These are phyloP conservation scores for Aspergillus spinulosporus DNA, from an alignment of 2,329 filamentous ascomycete genomes.

Conservation along the genomic window DNA sequence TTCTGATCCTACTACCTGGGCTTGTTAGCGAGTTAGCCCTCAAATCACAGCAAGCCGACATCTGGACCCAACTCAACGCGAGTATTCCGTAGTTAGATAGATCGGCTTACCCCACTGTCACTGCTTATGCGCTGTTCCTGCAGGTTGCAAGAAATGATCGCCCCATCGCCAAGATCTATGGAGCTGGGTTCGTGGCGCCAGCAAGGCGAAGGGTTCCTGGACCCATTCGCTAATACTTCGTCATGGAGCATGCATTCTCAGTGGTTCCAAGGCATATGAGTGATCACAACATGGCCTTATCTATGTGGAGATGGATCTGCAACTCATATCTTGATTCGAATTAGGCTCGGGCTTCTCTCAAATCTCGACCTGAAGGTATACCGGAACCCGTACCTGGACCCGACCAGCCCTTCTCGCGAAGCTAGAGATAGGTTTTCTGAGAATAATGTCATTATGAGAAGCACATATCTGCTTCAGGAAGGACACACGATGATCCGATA, in stretches of 20 bases:
- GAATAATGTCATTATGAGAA: neutral
- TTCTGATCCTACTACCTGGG: neutral
- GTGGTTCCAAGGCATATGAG: neutral
- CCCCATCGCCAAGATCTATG: slow-evolving; percentile 11
- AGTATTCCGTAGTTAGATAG: neutral
- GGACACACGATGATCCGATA: slow-evolving; percentile 13
- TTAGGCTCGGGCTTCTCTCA: neutral
- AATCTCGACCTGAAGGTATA: neutral
- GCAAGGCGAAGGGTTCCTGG: neutral
- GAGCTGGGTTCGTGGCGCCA: neutral
- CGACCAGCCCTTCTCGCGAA: neutral
- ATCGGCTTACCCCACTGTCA: neutral
- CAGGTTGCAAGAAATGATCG: slow-evolving; percentile 8
- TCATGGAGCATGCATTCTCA: neutral
- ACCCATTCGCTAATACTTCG: neutral
- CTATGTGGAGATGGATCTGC: neutral
- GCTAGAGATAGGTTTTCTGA: neutral
- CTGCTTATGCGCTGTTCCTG: slow-evolving; percentile 11
- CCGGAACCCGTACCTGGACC: neutral
- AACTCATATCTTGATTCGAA: slow-evolving; percentile 5
- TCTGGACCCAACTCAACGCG: neutral
- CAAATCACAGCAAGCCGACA: neutral
- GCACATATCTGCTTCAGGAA: slow-evolving; percentile 9
- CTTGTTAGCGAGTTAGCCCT: slow-evolving; percentile 1
- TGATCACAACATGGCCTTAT: neutral